Evolutionary conservation across 176 grass and related monocot species (phyloP), one percentile per base, ranked within the genome.

Genomic region (Zea mays): DNA sequence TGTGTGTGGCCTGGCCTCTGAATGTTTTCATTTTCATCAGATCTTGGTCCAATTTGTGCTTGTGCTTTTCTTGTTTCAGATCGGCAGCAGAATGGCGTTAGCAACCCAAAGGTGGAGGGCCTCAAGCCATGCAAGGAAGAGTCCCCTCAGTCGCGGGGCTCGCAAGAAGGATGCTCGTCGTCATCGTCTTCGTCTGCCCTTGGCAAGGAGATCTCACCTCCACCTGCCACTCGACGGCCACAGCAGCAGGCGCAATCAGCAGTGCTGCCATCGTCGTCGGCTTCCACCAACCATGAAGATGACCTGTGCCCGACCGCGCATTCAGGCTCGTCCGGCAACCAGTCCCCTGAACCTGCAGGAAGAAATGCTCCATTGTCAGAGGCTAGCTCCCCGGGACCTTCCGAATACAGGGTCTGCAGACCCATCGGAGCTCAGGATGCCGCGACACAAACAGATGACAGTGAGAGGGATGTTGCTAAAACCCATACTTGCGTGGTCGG

Each of bases 381-480:
- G 59, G 56, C 81, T 69, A 92, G 85, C 76, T 93, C 90, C 7
- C 88, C 86, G 0, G 83, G 71, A 63, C 85, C 67, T 54, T 77
- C 51, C 4, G 96, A 93, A 71, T 95, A 83, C 75, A 79, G 78
- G 74, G 65, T 93, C 58, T 90, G 79, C 83, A 95, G 89, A 55
- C 89, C 87, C 5, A 60, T 81, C 0, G 83, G 79, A 50, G 85
- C 96, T 41, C 90, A 95, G 67, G 90, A 99, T 21, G 96, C 86
- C 0, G 88, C 96, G 19, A 99, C 92, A 61, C 92, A 95, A 40
- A 99, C 96, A 10, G 92, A 99, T 59, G 90, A 90, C 13, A 77
- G 48, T 35, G 85, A 27, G 73, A 84, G 71, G 45, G 79, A 69
- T 72, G 51, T 27, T 67, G 14, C 14, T 68, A 50, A 38, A 10